These are phyloP conservation scores for Yamadazyma dendronema DNA, from an alignment of 1,139 yeast genomes.

Conservation along the genomic window DNA sequence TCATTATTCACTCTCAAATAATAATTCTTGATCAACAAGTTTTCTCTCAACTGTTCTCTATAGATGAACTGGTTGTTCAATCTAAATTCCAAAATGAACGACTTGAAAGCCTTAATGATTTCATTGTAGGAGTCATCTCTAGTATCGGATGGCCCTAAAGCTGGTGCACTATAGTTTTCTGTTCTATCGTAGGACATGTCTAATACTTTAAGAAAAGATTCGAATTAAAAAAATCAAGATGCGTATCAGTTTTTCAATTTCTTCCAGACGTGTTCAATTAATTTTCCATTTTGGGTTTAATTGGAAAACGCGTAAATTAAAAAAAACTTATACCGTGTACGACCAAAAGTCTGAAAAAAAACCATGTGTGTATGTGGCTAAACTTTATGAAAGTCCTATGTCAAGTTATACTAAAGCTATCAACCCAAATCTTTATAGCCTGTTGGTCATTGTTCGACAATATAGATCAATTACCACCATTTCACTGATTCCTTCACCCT, in stretches of 20 bases:
- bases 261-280: slow-evolving; percentile 18
- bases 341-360: too few relatives aligned
- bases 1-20: slow-evolving; percentile 75
- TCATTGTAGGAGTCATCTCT: slow-evolving; percentile 71
- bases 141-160: slow-evolving; percentile 76
- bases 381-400: too few relatives aligned
- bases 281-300: slow-evolving; percentile 21
- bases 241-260: slow-evolving; percentile 5
- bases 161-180: slow-evolving; percentile 79
- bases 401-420: too few relatives aligned
- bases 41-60: slow-evolving; percentile 89
- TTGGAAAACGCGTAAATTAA: slow-evolving; percentile 7
- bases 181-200: slow-evolving; percentile 79
- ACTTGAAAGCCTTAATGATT: slow-evolving; percentile 73
- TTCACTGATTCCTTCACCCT: too few relatives aligned
- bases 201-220: neutral
- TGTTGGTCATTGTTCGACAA: too few relatives aligned
- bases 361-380: too few relatives aligned
- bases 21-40: slow-evolving; percentile 74
- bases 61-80: slow-evolving; percentile 80
- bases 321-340: too few relatives aligned
- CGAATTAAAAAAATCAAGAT: slow-evolving; percentile 5
- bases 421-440: too few relatives aligned
- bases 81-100: slow-evolving; percentile 83
- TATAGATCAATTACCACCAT: too few relatives aligned